These are phyloP conservation scores for Hymenoscyphus occultus DNA, from an alignment of 2,329 filamentous ascomycete species.

Conservation along the genomic window DNA sequence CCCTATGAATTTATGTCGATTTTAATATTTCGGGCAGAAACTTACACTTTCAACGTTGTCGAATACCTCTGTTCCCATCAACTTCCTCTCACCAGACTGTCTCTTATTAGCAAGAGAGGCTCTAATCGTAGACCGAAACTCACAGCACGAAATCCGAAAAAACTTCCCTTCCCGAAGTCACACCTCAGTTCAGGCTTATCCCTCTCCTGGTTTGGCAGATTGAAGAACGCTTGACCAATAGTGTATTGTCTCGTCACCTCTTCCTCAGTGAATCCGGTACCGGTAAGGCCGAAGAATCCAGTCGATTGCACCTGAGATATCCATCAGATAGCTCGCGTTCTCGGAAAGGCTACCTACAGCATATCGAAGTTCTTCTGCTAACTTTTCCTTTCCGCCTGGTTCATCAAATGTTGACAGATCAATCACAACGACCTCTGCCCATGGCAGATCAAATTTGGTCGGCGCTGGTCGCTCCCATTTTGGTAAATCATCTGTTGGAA, in stretches of 20 bases:
- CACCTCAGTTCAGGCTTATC: constrained; percentile 51
- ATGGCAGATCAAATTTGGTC: constrained; percentile 32
- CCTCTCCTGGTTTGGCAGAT: constrained; percentile 53
- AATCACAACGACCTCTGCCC: constrained; percentile 52
- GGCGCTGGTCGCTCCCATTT: constrained; percentile 34
- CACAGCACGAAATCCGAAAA: constrained; percentile 50
- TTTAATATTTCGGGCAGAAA: not conserved
- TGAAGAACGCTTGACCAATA: constrained; percentile 55
- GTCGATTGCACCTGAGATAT: constrained; percentile 36
- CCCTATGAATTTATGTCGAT: not conserved
- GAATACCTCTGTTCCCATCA: constrained; percentile 40
- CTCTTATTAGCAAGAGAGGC: not conserved
- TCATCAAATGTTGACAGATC: constrained; percentile 47
- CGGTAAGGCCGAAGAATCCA: constrained; percentile 60
- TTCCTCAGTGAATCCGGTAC: constrained; percentile 56
- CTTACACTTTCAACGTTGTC: constrained; percentile 51
- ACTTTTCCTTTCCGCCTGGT: constrained; percentile 47
- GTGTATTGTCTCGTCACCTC: constrained; percentile 58
- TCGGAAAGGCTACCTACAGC: constrained; percentile 39
- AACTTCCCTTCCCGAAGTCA: constrained; percentile 49
- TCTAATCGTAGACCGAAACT: not conserved
- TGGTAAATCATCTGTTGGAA: constrained; percentile 14
- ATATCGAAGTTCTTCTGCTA: constrained; percentile 49
- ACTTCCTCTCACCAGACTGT: constrained; percentile 16
- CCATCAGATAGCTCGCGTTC: not conserved